These are phyloP conservation scores for Naganishia vaughanmartiniae DNA, from an alignment of 768 basidiomycete species.

Conservation along the genomic window DNA sequence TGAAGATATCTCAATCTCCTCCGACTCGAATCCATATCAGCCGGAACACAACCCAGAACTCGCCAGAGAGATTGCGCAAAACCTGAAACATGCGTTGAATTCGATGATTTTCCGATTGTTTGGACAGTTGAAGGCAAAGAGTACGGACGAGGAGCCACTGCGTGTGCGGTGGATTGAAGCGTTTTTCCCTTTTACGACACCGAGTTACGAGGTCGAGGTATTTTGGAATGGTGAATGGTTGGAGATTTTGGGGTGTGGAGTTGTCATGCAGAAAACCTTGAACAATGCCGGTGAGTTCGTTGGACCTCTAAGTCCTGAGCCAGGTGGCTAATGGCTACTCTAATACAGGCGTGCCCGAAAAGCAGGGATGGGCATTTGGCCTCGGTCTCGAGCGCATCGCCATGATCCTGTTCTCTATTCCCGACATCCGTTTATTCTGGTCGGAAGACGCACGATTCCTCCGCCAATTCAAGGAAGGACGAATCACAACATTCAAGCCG, in stretches of 20 bases:
- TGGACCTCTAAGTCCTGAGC: not conserved
- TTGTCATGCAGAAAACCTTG: constrained; percentile 82
- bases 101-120: constrained; percentile 78
- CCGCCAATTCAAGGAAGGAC: constrained; percentile 70
- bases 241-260: constrained; percentile 90
- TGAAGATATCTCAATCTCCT: constrained; percentile 75
- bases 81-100: constrained; percentile 87
- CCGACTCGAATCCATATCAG: constrained; percentile 76
- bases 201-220: constrained; percentile 97
- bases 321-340: not conserved
- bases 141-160: constrained; percentile 66
- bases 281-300: constrained; percentile 73
- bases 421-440: constrained; percentile 98
- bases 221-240: constrained; percentile 95
- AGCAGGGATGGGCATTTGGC: constrained; percentile 93
- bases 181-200: constrained; percentile 95
- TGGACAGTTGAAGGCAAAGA: constrained; percentile 57
- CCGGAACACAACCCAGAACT: constrained; percentile 69
- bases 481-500: constrained; percentile 77
- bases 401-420: constrained; percentile 94
- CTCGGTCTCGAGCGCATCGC: constrained; percentile 95
- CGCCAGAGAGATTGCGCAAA: constrained; percentile 71
- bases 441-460: constrained; percentile 81
- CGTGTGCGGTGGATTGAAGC: constrained; percentile 95
- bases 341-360: constrained; percentile 64